Base-by-base conservation (phyloP, 2,329 filamentous ascomycete species). In the Colletotrichum sojae region DNA sequence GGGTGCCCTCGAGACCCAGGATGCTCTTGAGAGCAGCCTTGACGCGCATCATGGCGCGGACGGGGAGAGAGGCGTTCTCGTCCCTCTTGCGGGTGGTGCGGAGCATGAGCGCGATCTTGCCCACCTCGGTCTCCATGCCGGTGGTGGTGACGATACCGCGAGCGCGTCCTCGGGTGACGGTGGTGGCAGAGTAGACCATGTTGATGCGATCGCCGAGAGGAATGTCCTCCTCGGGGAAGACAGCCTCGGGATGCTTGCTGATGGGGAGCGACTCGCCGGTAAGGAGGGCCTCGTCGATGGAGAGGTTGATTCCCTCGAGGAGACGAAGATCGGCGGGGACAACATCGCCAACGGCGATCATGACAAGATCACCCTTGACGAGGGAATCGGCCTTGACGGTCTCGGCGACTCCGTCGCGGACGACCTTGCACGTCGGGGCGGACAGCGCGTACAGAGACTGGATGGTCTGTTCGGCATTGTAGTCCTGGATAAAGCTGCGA, bases 71-170 rank as follows among this genome's bases (percentile, higher is more conserved):
- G 13, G 75, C 72, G 51, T 81, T 84, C 73, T 79, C 85, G 76
- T 75, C 83, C 77, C 83, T 86, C 74, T 82, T 86, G 64, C 85
- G 83, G 73, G 84, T 86, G 25, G 88, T 87, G 62, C 90, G 89
- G 52, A 95, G 84, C 72, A 92, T 85, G 63, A 85, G 86, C n/a
- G 92, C 92, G 73, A 94, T 94, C 75, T 89, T 89, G 73, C 92
- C 92, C 62, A 94, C 90, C 78, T 94, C 90, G 22, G 92, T 94
- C 67, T 86, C 79, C 91, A 94, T 92, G 51, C 89, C 91, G n/a
- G 89, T 92, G 36, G 88, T 86, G 58, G 90, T 86, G 55, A 93
- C 91, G 61, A 94, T 87, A 68, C 91, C 91, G 13, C 84, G 89
- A 55, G 88, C 91, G 66, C 91, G 88, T 57, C 92, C 91, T 69